A percentile compares a stretch with the other conserved stretches of the same genome.
phyloP scores from a whole-genome alignment of 73 alveolate genomes.

The Paramecium tetraurelia region DNA sequence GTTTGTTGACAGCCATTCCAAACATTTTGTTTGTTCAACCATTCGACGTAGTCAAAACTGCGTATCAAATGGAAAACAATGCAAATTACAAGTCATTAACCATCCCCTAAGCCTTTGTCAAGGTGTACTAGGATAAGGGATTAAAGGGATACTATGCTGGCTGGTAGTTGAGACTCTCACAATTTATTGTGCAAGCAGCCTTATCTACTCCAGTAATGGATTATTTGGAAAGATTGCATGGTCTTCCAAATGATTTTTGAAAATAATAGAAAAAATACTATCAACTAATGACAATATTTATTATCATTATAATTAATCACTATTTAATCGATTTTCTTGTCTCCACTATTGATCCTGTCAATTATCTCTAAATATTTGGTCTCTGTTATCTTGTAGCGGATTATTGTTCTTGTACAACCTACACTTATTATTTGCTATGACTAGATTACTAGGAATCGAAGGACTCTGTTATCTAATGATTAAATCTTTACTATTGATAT shows the following conservation, averaged over 20 bases:
- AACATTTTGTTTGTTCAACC: conserved; percentile 28
- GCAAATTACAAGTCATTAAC: not conserved
- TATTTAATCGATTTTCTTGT: not conserved
- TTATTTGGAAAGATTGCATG: conserved; percentile 47
- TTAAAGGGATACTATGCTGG: conserved; percentile 12
- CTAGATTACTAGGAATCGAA: not conserved
- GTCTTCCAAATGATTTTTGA: conserved; percentile 7
- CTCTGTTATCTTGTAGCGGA: not conserved
- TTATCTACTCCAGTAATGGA: conserved; percentile 40
- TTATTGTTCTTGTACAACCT: not conserved
- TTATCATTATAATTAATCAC: not conserved
- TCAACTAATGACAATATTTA: not conserved
- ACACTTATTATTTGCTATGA: not conserved
- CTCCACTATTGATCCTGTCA: not conserved
- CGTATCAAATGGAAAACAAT: conserved; percentile 2
- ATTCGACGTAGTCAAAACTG: not conserved
- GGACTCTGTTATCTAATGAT: not conserved
- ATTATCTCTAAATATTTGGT: not conserved
- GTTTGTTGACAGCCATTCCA: conserved; percentile 10
- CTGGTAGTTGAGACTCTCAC: not conserved
- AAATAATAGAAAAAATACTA: not conserved
- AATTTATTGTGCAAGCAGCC: not conserved
- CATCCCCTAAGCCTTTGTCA: not conserved
- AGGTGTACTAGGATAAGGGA: conserved; percentile 18
- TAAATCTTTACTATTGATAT: not conserved